A percentile compares a stretch with the other conserved stretches of the same genome.
phyloP scores from a whole-genome alignment of 2,329 filamentous ascomycete genomes.

The Claviceps digitariae region DNA sequence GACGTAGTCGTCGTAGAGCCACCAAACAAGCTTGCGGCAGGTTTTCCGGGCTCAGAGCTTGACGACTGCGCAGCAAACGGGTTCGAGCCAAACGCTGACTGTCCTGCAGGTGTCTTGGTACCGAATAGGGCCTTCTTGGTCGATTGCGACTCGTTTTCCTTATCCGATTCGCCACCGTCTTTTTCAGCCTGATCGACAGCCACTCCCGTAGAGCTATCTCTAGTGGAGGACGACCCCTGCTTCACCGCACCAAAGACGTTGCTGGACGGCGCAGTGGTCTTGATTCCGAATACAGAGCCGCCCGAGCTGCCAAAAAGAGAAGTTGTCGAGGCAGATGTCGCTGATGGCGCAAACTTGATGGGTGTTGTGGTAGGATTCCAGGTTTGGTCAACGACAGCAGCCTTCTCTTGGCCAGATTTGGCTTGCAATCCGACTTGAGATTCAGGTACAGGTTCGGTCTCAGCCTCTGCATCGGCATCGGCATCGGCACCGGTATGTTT shows the following conservation, averaged over 20 bases:
- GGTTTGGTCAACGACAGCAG: constrained; percentile 24
- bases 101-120: constrained; percentile 16
- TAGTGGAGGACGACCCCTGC: constrained; percentile 15
- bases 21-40: constrained; percentile 14
- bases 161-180: constrained; percentile 28
- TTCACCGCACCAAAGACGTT: constrained; percentile 24
- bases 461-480: neutral
- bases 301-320: constrained; percentile 20
- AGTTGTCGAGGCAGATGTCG: constrained; percentile 15
- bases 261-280: constrained; percentile 20
- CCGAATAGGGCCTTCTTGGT: constrained; percentile 21
- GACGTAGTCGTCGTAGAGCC: constrained; percentile 1
- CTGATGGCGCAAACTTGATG: constrained; percentile 37
- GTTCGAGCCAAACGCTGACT: constrained; percentile 15
- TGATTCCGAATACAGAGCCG: constrained; percentile 23
- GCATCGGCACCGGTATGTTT: neutral
- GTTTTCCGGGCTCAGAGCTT: constrained; percentile 14
- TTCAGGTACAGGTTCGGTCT: neutral
- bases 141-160: constrained; percentile 27
- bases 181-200: constrained; percentile 16
- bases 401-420: constrained; percentile 9
- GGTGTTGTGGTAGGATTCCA: constrained; percentile 34
- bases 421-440: neutral
- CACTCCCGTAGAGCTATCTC: constrained; percentile 13
- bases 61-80: constrained; percentile 22